Evolutionary conservation across 1,284 basidiomycete genomes (phyloP).

Genomic region (Papiliotrema terrestris): DNA sequence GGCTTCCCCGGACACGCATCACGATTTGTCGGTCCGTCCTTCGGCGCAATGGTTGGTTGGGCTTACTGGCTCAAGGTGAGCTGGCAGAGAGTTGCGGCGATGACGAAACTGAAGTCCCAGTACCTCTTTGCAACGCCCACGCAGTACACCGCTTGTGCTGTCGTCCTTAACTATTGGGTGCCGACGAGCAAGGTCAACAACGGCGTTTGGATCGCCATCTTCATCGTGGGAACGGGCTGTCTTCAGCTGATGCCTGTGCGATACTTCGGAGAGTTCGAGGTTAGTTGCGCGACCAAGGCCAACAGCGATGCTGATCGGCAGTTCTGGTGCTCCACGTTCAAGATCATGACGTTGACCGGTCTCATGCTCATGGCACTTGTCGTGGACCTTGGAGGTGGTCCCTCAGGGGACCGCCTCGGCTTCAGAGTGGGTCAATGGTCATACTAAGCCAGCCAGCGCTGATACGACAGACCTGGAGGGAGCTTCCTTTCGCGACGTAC

Average conservation of each 20-base stretch:
- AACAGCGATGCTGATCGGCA: not conserved
- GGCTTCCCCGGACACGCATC: slow-evolving; percentile 17
- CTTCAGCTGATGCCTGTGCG: slow-evolving; percentile 18
- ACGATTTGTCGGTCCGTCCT: slow-evolving; percentile 10
- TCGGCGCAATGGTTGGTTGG: slow-evolving; percentile 9
- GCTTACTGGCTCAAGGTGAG: slow-evolving; percentile 9
- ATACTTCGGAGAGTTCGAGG: slow-evolving; percentile 21
- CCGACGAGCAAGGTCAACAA: slow-evolving; percentile 16
- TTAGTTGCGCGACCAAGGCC: not conserved
- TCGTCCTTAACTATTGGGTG: slow-evolving; percentile 26
- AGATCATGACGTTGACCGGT: slow-evolving; percentile 68
- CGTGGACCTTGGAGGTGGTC: slow-evolving; percentile 67
- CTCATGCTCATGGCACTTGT: slow-evolving; percentile 55
- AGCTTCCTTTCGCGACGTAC: slow-evolving; percentile 9
- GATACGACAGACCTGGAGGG: slow-evolving; percentile 8
- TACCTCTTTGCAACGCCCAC: slow-evolving; percentile 16
- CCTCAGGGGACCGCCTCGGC: slow-evolving; percentile 51
- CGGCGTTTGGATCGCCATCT: slow-evolving; percentile 19
- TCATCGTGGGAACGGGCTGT: slow-evolving; percentile 10
- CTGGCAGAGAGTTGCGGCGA: not conserved
- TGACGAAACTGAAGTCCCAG: not conserved
- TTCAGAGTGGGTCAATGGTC: not conserved
- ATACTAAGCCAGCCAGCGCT: not conserved
- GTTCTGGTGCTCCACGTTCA: slow-evolving; percentile 49
- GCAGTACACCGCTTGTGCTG: slow-evolving; percentile 21